A percentile compares a stretch with the other conserved stretches of the same genome.
These are phyloP conservation scores for Fusarium oxysporum DNA, from an alignment of 2,329 filamentous ascomycete species.

Conservation along the genomic window DNA sequence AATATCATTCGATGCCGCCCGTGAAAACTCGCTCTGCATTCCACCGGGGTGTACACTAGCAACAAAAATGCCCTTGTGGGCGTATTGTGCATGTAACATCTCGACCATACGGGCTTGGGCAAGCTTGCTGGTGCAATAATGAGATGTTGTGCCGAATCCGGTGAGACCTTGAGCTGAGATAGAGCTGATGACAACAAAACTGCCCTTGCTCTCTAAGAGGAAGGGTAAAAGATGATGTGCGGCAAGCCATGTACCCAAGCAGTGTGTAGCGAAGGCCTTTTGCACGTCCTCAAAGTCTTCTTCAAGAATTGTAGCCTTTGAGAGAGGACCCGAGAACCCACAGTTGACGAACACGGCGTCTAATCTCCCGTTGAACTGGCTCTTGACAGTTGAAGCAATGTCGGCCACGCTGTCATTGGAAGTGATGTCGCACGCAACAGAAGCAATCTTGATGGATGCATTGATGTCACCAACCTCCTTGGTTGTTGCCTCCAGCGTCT, in stretches of 20 bases:
- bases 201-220: neutral
- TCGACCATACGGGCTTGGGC: constrained; percentile 10
- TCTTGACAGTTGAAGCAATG: neutral
- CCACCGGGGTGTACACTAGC: constrained; percentile 6
- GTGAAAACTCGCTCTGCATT: constrained; percentile 5
- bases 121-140: constrained; percentile 14
- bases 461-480: neutral
- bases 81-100: neutral
- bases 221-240: neutral
- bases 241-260: constrained; percentile 7
- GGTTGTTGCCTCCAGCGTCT: neutral
- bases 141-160: constrained; percentile 16
- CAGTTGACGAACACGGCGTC: constrained; percentile 12
- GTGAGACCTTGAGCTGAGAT: neutral
- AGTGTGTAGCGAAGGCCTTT: neutral
- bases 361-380: neutral
- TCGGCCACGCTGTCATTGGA: neutral
- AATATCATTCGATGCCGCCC: neutral
- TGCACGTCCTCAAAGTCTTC: constrained; percentile 5
- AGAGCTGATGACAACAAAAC: constrained; percentile 10
- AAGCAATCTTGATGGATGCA: neutral
- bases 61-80: neutral
- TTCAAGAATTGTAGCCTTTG: neutral
- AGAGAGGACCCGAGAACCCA: neutral
- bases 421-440: neutral